Evolutionary conservation across 305 asterid genomes (phyloP), one percentile per base, ranked within the genome.

Genomic region (Fraxinus floribunda): DNA sequence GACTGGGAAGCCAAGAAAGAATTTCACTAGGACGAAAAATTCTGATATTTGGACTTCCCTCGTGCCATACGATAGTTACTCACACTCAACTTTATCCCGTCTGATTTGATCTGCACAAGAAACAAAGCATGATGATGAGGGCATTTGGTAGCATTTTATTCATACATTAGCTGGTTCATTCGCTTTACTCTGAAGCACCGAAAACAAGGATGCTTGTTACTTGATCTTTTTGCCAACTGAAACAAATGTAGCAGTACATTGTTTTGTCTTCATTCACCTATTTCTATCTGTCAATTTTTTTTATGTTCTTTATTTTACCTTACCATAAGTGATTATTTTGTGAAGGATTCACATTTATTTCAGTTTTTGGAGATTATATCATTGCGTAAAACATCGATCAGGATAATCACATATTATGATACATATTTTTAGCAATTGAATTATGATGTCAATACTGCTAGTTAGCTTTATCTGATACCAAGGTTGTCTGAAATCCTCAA

Each of bases 1-100:
- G 87, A 88, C 74, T 85, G 83, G 24, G 85, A 84, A 78, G 88
- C 91, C 44, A 90, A 83, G 82, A 82, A 78, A 87, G 38, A 82
- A 80, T 8, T 74, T 57, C 70, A 38, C 78, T 73, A 52, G 32
- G 24, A 76, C 46, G 22, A 32, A 81, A 39, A 46, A 41, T 20
- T 46, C 20, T 80, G 71, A 64, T 76, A 24, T 70, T 57, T 70
- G 72, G 90, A 3, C 57, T 46, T 46, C 18, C 4, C 1, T 46
- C n/a, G 20, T 16, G 22, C 62, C 62, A 52, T 16, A 52, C 5
- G 62, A 52, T 52, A 52, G 22, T 52, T 52, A 18, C 62, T 52
- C 62, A 52, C 62, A 16, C 24, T 16, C 87, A 86, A 78, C 83
- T 83, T 83, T 84, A 84, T n/a, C 83, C 76, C 24, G 20, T 74